Evolutionary conservation across 495 filamentous ascomycete species (phyloP), one percentile per base, ranked within the genome.

Genomic region (Xylaria palmicola): DNA sequence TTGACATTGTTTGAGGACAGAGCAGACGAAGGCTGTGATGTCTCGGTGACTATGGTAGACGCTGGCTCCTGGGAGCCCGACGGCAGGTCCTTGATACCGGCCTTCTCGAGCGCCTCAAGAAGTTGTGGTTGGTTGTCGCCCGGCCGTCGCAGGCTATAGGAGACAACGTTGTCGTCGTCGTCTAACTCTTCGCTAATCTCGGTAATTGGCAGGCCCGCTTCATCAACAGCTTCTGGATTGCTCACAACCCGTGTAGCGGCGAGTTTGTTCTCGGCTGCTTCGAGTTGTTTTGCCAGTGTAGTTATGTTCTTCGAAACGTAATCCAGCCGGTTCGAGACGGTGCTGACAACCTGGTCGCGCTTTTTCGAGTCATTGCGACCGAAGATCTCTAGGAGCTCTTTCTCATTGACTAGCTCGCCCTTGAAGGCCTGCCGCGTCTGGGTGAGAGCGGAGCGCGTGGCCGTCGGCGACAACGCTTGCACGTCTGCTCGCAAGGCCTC

Each of bases 111-210:
- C 1, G 86, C 80, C 15, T 91, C 85, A 20, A 89, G 62, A 13
- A 93, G 69, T 57, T 88, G 81, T 1, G 85, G 73, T 44, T 86
- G 81, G 7, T 79, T 74, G 44, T 88, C 81, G 19, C 84, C 85
- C 0, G 90, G 85, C 1, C 70, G 82, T 10, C 85, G 84, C 7
- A 85, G 76, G 27, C 78, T 80, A 55, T 76, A 86, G 0, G 83
- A 87, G 30, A 97, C 76, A 10, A 98, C 81, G 67, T 96, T 93
- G 17, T 85, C 94, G 17, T 96, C 87, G 19, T 97, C 93, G 71
- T 98, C 94, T 45, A 98, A 77, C 75, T 96, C 88, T 72, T 98
- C 93, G 41, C 86, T 74, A 60, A 98, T 97, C 54, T 97, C 93
- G 20, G 85, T 90, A 53, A 96, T 80, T 3, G 91, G 88, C 45